Conservation (phyloP, 177 flowering plant genomes). For the Telopea speciosissima region DNA sequence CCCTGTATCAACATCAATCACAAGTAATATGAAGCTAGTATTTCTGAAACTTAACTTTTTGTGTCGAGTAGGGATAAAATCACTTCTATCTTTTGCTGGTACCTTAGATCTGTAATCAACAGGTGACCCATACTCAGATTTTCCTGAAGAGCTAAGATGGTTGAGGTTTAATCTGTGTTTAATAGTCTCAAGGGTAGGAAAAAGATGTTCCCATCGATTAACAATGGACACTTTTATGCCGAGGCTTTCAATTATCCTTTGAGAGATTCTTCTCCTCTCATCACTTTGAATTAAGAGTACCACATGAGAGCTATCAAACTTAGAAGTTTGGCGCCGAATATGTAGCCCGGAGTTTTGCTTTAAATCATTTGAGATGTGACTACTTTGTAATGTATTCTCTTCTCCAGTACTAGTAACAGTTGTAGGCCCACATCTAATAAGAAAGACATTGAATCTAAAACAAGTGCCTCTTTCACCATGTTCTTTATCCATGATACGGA, state of each 20-base stretch:
- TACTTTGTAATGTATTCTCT: background rate
- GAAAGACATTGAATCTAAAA: constrained; percentile 59
- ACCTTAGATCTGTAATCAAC: constrained; percentile 16
- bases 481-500: constrained; percentile 55
- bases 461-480: constrained; percentile 62
- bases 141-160: constrained; percentile 16
- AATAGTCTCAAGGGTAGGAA: constrained; percentile 17
- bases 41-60: constrained; percentile 11
- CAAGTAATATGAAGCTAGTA: constrained; percentile 16
- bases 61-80: constrained; percentile 10
- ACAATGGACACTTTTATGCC: constrained; percentile 44
- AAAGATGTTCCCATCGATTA: constrained; percentile 25
- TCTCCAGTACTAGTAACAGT: constrained; percentile 5
- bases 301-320: constrained; percentile 39
- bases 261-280: constrained; percentile 33
- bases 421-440: constrained; percentile 19
- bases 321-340: constrained; percentile 19
- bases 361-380: constrained; percentile 8
- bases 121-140: constrained; percentile 27
- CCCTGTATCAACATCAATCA: constrained; percentile 28
- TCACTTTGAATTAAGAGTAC: constrained; percentile 48
- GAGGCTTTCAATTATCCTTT: constrained; percentile 35
- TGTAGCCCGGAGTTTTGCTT: constrained; percentile 1
- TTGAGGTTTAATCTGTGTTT: constrained; percentile 10
- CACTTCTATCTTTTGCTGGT: constrained; percentile 24